Percentiles rank a stretch among this genome's conserved stretches.
Conservation (phyloP, 2,329 filamentous ascomycete genomes). For the Colletotrichum magnum region DNA sequence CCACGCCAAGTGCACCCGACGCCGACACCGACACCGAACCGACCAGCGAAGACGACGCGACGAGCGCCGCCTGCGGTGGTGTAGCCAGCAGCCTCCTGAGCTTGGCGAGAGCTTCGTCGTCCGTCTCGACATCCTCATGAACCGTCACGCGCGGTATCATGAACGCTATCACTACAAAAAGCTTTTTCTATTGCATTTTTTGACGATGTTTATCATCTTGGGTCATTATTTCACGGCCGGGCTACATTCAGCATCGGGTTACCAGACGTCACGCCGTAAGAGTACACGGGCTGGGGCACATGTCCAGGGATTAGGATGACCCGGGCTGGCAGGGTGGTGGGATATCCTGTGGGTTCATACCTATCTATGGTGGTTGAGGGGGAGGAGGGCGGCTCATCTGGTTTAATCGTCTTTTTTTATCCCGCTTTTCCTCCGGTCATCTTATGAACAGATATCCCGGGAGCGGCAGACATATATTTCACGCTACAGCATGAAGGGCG, state of each 20-base stretch:
- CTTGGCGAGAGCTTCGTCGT: constrained; percentile 51
- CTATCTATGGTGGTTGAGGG: neutral
- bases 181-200: constrained; percentile 7
- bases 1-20: constrained; percentile 39
- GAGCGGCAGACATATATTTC: constrained; percentile 6
- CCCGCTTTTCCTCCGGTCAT: neutral
- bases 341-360: constrained; percentile 5
- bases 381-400: constrained; percentile 15
- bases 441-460: neutral
- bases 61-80: constrained; percentile 62
- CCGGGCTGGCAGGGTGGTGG: constrained; percentile 1
- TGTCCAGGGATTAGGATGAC: constrained; percentile 2
- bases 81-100: constrained; percentile 68
- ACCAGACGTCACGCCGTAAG: neutral
- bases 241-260: constrained; percentile 2
- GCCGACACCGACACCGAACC: constrained; percentile 43
- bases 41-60: constrained; percentile 49
- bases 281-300: constrained; percentile 3
- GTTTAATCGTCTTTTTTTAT: neutral
- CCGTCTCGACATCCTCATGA: constrained; percentile 33
- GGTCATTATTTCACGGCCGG: neutral
- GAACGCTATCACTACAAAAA: neutral
- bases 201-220: neutral
- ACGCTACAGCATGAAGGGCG: constrained; percentile 28
- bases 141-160: neutral